A percentile compares a stretch with the other conserved stretches of the same genome.
Evolutionary conservation across 306 rosid species (phyloP).

Genomic region (Mimosa pudica): DNA sequence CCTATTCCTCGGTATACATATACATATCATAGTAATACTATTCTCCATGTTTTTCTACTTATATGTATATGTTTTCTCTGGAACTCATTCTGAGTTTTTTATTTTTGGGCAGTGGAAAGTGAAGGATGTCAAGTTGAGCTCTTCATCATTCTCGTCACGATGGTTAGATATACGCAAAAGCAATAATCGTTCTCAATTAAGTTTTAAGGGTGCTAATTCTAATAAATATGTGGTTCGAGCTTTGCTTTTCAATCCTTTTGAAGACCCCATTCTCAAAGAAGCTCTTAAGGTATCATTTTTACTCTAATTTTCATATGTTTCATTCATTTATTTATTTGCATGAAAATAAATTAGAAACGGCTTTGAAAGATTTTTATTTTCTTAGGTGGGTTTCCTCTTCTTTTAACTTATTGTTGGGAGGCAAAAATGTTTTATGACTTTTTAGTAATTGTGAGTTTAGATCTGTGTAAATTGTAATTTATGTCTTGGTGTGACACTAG

Average conservation of each 20-base stretch:
- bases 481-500: neutral
- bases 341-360: neutral
- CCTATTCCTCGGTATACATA: conserved; percentile 28
- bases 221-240: conserved; percentile 44
- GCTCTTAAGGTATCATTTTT: conserved; percentile 65
- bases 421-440: neutral
- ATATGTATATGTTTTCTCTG: neutral
- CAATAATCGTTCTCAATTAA: conserved; percentile 11
- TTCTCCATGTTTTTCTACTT: neutral
- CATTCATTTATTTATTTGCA: neutral
- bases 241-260: conserved; percentile 64
- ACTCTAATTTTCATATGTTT: neutral
- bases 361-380: neutral
- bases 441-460: neutral
- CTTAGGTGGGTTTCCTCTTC: neutral
- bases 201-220: neutral
- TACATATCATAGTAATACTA: neutral
- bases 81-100: neutral
- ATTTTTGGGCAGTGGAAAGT: conserved; percentile 44
- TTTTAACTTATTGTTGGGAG: neutral
- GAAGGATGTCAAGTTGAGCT: conserved; percentile 34
- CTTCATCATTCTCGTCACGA: conserved; percentile 6
- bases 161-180: conserved; percentile 20
- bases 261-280: conserved; percentile 68
- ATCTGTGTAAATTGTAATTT: no score